phyloP scores from a whole-genome alignment of 2,329 filamentous ascomycete species.

The Rhynchosporium agropyri region DNA sequence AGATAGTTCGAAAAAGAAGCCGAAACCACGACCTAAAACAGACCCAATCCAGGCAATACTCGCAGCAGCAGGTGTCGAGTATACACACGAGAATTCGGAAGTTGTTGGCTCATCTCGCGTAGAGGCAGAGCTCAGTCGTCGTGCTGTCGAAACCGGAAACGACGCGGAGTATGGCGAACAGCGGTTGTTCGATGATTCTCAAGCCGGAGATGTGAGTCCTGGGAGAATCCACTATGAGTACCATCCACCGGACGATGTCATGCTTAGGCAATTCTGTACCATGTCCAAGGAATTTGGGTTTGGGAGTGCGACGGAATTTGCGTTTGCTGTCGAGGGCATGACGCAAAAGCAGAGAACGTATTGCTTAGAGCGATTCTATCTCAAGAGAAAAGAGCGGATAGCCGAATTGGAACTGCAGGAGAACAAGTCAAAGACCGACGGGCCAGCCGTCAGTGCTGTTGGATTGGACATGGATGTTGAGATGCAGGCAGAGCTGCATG shows the following conservation, averaged over 20 bases:
- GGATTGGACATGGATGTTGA: conserved; percentile 1
- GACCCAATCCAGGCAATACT: conserved; percentile 90
- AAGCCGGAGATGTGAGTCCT: conserved; percentile 40
- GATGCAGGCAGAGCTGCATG: conserved; percentile 20
- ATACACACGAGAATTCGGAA: conserved; percentile 95
- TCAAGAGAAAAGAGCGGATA: conserved; percentile 50
- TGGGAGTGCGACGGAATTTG: conserved; percentile 77
- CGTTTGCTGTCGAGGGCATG: conserved; percentile 86
- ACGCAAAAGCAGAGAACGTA: conserved; percentile 79
- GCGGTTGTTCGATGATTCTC: conserved; percentile 58
- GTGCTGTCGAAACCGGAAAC: conserved; percentile 53
- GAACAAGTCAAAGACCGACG: neutral
- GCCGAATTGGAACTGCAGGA: conserved; percentile 25
- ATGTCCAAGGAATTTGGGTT: conserved; percentile 85
- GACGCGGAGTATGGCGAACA: conserved; percentile 54
- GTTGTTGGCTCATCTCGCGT: conserved; percentile 90
- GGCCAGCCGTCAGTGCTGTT: neutral
- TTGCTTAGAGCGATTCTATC: conserved; percentile 81
- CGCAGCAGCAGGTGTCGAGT: conserved; percentile 83
- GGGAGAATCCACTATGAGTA: conserved; percentile 39
- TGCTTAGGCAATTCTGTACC: conserved; percentile 81
- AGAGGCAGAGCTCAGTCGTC: conserved; percentile 81
- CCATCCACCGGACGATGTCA: conserved; percentile 71
- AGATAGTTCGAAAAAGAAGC: conserved; percentile 49
- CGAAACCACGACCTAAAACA: conserved; percentile 49